phyloP scores from a whole-genome alignment of 2,329 filamentous ascomycete species.

The Aureobasidium leucospermi region DNA sequence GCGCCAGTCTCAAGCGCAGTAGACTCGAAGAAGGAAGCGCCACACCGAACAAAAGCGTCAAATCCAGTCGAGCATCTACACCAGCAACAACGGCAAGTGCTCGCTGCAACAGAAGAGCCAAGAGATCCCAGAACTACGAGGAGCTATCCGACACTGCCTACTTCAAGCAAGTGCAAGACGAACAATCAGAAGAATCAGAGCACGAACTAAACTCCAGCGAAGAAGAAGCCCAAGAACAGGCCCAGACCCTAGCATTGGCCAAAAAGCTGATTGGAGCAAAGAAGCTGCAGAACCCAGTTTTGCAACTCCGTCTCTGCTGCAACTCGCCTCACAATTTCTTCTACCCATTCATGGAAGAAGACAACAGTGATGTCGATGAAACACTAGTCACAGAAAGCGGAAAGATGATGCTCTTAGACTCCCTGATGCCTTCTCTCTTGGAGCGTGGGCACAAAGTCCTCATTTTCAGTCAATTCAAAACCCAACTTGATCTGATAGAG shows the following conservation, averaged over 20 bases:
- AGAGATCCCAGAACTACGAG: conserved; percentile 53
- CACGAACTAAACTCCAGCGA: conserved; percentile 32
- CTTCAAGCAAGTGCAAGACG: conserved; percentile 62
- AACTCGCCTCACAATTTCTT: conserved; percentile 97
- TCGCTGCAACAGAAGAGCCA: conserved; percentile 44
- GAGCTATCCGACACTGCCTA: conserved; percentile 79
- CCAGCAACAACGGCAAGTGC: conserved; percentile 46
- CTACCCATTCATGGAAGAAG: conserved; percentile 67
- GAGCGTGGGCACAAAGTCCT: conserved; percentile 75
- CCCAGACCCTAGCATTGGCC: conserved; percentile 65
- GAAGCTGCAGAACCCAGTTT: conserved; percentile 85
- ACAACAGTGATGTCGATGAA: conserved; percentile 60
- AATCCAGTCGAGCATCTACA: conserved; percentile 68
- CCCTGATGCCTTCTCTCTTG: conserved; percentile 71
- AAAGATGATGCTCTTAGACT: conserved; percentile 92
- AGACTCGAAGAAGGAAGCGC: conserved; percentile 30
- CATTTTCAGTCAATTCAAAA: conserved; percentile 95
- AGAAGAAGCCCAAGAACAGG: conserved; percentile 57
- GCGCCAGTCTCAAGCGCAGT: conserved; percentile 52
- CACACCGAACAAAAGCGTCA: conserved; percentile 62
- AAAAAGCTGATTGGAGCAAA: conserved; percentile 85
- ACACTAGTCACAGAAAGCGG: conserved; percentile 79
- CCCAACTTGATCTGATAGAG: conserved; percentile 81
- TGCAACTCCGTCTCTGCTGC: conserved; percentile 86
- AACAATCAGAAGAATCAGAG: conserved; percentile 27